Base-by-base conservation (phyloP, 2,329 filamentous ascomycete species). In the Penicillium rolfsii region DNA sequence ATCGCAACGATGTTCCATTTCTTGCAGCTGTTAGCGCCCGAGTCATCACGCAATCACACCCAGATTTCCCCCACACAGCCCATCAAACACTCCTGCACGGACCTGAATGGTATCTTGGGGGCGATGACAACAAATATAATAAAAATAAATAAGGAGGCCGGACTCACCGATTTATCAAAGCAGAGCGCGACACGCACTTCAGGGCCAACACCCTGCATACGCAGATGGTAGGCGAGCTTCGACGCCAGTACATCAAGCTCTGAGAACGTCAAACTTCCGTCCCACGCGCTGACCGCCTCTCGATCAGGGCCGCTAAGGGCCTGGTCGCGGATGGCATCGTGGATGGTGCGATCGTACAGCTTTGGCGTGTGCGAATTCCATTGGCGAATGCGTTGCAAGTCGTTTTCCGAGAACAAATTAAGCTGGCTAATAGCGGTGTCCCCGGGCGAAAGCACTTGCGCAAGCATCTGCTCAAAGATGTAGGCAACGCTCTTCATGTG, bases 401-500 rank as follows among this genome's bases (percentile, higher is more conserved):
- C 85, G 8, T 81, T 76, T 52, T 84, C 81, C 12, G 80, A 85
- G 65, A 87, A 85, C 3, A 85, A 75, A 69, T 85, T 81, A 28
- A 83, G 72, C 22, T 83, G 74, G 5, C 75, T 79, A 54, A 85
- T 74, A 4, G 74, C 71, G 16, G 73, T 75, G 9, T 77, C 74
- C 0, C 81, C 79, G 3, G 73, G 70, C 2, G 77, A 73, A 12
- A 86, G 63, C 1, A 85, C 78, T 19, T 79, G 73, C 12, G 79
- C 74, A 16, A 87, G 72, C 0, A 85, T 81, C 26, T 81, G 79
- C 41, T 84, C 83, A 48, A 88, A 85, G 0, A 82, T 83, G 60
- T 79, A 78, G 16, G 82, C 80, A 2, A 87, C 73, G 52, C 82
- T 83, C 57, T 73, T 73, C 60, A 76, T 74, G 45, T 78, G 75